Percentiles rank a stretch among this genome's conserved stretches.
Evolutionary conservation across 1,139 yeast species (phyloP).

Genomic region (Wickerhamomyces sp.): DNA sequence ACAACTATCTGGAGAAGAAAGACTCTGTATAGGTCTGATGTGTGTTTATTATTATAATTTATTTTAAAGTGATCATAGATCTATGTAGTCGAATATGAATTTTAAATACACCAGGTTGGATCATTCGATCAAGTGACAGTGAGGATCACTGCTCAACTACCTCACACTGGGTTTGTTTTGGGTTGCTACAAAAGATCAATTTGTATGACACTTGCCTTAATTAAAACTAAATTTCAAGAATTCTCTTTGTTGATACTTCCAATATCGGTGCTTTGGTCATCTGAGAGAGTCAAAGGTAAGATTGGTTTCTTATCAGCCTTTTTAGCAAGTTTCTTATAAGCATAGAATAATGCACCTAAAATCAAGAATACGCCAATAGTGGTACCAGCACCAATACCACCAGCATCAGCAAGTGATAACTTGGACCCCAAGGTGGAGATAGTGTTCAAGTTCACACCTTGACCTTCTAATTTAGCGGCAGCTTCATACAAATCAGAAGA

Average conservation of each 20-base stretch:
- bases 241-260: constrained; percentile 2
- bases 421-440: constrained; percentile 20
- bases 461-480: constrained; percentile 24
- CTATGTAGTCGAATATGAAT: background rate
- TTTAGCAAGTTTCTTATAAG: background rate
- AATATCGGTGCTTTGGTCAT: background rate
- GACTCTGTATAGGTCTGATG: background rate
- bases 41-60: background rate
- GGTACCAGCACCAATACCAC: constrained; percentile 49
- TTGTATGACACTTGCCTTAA: too few relatives aligned
- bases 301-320: constrained; percentile 39
- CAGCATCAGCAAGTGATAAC: constrained; percentile 37
- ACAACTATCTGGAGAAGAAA: background rate
- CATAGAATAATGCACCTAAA: constrained; percentile 8
- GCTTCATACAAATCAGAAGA: constrained; percentile 27
- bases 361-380: constrained; percentile 35
- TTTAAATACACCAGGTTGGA: too few relatives aligned
- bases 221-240: background rate
- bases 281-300: constrained; percentile 6
- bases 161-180: too few relatives aligned
- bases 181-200: too few relatives aligned
- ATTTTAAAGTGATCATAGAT: background rate
- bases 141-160: too few relatives aligned
- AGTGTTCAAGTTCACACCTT: constrained; percentile 25
- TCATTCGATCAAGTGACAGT: too few relatives aligned